These are phyloP conservation scores for Dissophora globulifera DNA, from an alignment of 192 early-diverging fungal species.

Conservation along the genomic window DNA sequence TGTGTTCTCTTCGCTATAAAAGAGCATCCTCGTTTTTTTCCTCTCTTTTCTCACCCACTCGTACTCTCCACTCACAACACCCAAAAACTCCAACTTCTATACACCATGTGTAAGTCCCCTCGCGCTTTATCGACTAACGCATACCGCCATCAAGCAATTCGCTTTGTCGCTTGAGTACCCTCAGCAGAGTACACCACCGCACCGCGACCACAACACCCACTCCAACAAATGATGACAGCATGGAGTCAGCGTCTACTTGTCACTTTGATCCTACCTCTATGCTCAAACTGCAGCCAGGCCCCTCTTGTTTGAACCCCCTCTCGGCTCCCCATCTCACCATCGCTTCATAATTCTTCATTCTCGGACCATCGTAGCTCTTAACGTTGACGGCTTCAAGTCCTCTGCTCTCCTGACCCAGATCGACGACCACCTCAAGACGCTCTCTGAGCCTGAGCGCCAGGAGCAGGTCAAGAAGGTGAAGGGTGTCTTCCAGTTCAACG, in stretches of 20 bases:
- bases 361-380: conserved; percentile 13
- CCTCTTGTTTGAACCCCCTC: too few relatives aligned
- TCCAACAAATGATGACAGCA: too few relatives aligned
- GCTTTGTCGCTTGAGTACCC: background rate
- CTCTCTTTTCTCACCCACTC: background rate
- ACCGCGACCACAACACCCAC: too few relatives aligned
- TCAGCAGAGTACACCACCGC: too few relatives aligned
- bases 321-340: background rate
- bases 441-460: conserved; percentile 69
- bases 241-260: too few relatives aligned
- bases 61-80: background rate
- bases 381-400: conserved; percentile 74
- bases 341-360: background rate
- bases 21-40: too few relatives aligned
- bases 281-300: too few relatives aligned
- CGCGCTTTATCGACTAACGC: background rate
- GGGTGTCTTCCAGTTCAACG: conserved; percentile 88
- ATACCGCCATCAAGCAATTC: background rate
- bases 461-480: conserved; percentile 79
- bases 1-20: background rate
- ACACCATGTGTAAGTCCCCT: conserved; percentile 21
- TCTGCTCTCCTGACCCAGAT: conserved; percentile 80
- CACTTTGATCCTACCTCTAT: too few relatives aligned
- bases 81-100: background rate
- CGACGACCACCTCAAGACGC: conserved; percentile 63